phyloP scores from a whole-genome alignment of 2,329 filamentous ascomycete species.

The Lizonia empirigonia region DNA sequence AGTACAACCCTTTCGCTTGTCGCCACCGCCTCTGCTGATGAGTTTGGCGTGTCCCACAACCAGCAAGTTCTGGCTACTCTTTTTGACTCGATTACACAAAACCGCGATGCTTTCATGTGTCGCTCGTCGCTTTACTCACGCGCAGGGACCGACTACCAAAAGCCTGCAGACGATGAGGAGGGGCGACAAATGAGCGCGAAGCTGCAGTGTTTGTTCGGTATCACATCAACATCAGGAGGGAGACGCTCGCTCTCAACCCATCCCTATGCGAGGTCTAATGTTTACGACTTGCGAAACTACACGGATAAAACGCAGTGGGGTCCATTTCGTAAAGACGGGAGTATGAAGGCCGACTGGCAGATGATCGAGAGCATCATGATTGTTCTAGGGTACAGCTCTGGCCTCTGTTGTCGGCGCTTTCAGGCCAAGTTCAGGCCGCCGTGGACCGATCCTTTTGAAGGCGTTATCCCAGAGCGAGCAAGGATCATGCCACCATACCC shows the following conservation, averaged over 20 bases:
- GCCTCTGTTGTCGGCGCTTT: conserved; percentile 33
- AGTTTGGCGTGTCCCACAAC: conserved; percentile 55
- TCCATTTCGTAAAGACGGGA: conserved; percentile 70
- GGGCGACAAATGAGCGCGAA: conserved; percentile 70
- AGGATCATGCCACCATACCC: conserved; percentile 15
- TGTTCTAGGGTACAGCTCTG: conserved; percentile 66
- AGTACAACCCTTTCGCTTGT: conserved; percentile 50
- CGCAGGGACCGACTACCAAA: conserved; percentile 54
- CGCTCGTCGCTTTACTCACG: conserved; percentile 63
- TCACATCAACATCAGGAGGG: conserved; percentile 55
- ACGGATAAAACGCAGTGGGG: conserved; percentile 69
- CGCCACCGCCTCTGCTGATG: conserved; percentile 45
- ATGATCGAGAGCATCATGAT: conserved; percentile 77
- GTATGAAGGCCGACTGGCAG: conserved; percentile 74
- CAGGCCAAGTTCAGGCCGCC: conserved; percentile 33
- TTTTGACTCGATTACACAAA: conserved; percentile 55
- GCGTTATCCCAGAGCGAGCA: conserved; percentile 27
- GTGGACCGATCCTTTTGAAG: conserved; percentile 40
- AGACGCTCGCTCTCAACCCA: conserved; percentile 51
- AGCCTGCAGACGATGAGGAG: conserved; percentile 48
- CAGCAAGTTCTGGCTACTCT: conserved; percentile 43
- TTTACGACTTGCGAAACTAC: conserved; percentile 77
- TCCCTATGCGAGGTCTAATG: conserved; percentile 68
- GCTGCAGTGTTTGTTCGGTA: conserved; percentile 71
- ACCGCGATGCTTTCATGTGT: conserved; percentile 65